These are phyloP conservation scores for Pleoardoris graminearum DNA, from an alignment of 2,329 filamentous ascomycete genomes.

Conservation along the genomic window DNA sequence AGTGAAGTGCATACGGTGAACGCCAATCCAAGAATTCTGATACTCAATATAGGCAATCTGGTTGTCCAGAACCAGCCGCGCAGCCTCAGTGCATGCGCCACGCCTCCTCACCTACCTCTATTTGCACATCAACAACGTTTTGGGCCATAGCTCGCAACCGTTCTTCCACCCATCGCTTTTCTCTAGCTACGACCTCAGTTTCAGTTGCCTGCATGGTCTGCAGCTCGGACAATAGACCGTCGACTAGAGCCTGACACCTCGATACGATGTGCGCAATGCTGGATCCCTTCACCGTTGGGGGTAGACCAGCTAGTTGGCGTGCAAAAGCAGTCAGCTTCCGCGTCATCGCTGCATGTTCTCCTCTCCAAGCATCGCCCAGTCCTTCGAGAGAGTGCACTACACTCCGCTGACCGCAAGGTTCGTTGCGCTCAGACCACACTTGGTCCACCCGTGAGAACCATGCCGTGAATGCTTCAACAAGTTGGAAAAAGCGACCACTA, in stretches of 20 bases:
- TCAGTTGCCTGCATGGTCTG: conserved; percentile 40
- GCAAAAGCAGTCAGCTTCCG: conserved; percentile 40
- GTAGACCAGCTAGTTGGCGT: conserved; percentile 38
- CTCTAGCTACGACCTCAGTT: conserved; percentile 32
- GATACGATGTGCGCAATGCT: conserved; percentile 38
- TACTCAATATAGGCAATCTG: background rate
- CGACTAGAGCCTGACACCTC: conserved; percentile 35
- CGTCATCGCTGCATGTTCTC: conserved; percentile 37
- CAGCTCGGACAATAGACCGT: conserved; percentile 40
- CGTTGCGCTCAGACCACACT: conserved; percentile 27
- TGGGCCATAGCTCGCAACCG: conserved; percentile 33
- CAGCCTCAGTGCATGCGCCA: conserved; percentile 29
- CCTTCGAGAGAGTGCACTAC: conserved; percentile 31
- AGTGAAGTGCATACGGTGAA: background rate
- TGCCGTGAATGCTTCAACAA: conserved; percentile 35
- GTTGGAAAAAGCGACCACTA: conserved; percentile 37
- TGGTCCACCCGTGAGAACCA: conserved; percentile 40
- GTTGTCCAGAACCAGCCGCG: background rate
- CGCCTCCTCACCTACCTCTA: conserved; percentile 20
- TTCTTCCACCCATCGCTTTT: conserved; percentile 44
- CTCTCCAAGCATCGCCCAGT: conserved; percentile 40
- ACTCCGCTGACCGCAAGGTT: conserved; percentile 4
- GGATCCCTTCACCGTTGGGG: conserved; percentile 32
- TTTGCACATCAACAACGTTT: conserved; percentile 23
- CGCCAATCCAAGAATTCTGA: background rate